These are phyloP conservation scores for Chlamydomonas urium DNA, from an alignment of 139 green algal species.

Conservation along the genomic window DNA sequence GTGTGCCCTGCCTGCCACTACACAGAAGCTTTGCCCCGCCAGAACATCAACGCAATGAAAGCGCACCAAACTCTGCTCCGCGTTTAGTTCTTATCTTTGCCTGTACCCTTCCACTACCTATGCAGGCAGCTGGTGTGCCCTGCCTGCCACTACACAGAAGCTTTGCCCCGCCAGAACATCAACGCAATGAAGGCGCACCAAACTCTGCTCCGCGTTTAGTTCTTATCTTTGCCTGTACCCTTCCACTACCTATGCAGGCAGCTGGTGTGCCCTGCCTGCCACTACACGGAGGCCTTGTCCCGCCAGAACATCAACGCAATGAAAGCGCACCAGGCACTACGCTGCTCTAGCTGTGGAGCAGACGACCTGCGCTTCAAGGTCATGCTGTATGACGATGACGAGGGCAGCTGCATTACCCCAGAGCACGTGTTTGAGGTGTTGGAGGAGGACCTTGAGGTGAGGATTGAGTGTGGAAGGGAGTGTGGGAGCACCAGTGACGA, in stretches of 20 bases:
- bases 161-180: slow-evolving; percentile 38
- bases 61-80: too few species aligned
- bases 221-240: too few species aligned
- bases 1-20: slow-evolving; percentile 49
- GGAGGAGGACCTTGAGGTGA: slow-evolving; percentile 70
- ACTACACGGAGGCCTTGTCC: slow-evolving; percentile 44
- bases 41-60: too few species aligned
- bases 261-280: slow-evolving; percentile 54
- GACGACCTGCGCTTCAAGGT: slow-evolving; percentile 67
- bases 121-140: slow-evolving; percentile 57
- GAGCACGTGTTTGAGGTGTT: slow-evolving; percentile 81
- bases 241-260: slow-evolving; percentile 28
- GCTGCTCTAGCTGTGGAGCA: slow-evolving; percentile 35
- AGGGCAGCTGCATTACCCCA: slow-evolving; percentile 77
- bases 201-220: too few species aligned
- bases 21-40: slow-evolving; percentile 38
- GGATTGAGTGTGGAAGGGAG: background rate
- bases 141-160: slow-evolving; percentile 44
- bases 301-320: slow-evolving; percentile 38
- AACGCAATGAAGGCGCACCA: slow-evolving; percentile 35
- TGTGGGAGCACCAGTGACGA: background rate
- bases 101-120: background rate
- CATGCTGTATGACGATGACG: slow-evolving; percentile 91
- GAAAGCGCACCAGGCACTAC: slow-evolving; percentile 29
- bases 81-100: too few species aligned